These are phyloP conservation scores for Lichtheimia corymbifera DNA, from an alignment of 371 early-diverging fungal species.

Conservation along the genomic window DNA sequence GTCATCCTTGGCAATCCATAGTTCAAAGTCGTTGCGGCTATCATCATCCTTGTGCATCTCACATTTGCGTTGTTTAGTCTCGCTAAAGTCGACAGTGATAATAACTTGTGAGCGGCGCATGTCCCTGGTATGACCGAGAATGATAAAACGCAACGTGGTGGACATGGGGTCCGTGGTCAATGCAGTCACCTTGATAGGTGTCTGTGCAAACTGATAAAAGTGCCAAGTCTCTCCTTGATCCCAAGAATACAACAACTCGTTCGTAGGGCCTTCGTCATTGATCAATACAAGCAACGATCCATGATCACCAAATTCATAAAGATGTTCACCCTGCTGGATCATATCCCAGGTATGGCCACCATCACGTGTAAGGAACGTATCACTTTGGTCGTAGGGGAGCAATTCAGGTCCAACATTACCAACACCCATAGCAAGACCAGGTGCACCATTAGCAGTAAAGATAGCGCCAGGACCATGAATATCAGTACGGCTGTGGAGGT, in stretches of 20 bases:
- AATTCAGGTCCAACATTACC: conserved; percentile 83
- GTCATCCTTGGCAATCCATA: conserved; percentile 71
- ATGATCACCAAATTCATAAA: conserved; percentile 84
- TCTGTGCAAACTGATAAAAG: conserved; percentile 41
- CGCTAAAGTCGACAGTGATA: conserved; percentile 48
- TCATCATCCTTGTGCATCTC: conserved; percentile 51
- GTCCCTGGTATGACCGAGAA: conserved; percentile 46
- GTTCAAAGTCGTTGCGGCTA: conserved; percentile 74
- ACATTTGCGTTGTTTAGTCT: conserved; percentile 45
- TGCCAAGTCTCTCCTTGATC: conserved; percentile 75
- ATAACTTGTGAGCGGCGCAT: conserved; percentile 29
- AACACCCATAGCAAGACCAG: conserved; percentile 88
- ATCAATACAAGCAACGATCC: conserved; percentile 73
- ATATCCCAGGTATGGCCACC: conserved; percentile 78
- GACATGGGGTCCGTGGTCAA: conserved; percentile 66
- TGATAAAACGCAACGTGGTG: conserved; percentile 56
- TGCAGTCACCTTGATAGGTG: conserved; percentile 46
- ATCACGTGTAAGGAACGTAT: conserved; percentile 82
- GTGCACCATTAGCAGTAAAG: conserved; percentile 75
- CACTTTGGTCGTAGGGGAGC: conserved; percentile 57
- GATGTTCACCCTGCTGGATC: conserved; percentile 56
- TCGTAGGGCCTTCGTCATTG: conserved; percentile 73
- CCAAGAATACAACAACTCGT: conserved; percentile 65
- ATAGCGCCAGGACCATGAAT: conserved; percentile 63
- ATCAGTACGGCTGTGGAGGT: conserved; percentile 77